Evolutionary conservation across 2,329 filamentous ascomycete species (phyloP).

Genomic region (Tricladium varicosporioides): DNA sequence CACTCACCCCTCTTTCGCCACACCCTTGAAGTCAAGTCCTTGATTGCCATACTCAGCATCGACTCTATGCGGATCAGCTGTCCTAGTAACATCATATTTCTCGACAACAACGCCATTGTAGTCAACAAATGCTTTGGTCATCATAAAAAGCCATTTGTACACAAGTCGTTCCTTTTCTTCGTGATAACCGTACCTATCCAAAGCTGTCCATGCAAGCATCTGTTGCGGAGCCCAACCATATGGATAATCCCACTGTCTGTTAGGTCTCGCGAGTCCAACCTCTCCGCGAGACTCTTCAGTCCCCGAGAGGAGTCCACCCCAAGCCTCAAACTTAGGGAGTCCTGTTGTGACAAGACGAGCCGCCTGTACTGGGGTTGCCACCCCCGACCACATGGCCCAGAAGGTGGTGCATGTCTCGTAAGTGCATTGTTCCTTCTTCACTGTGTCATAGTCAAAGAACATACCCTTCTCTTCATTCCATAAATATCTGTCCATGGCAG

Average conservation of each 20-base stretch:
- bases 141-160: constrained; percentile 98
- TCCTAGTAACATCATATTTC: constrained; percentile 95
- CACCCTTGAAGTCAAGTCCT: constrained; percentile 90
- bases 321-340: constrained; percentile 82
- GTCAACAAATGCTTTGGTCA: constrained; percentile 96
- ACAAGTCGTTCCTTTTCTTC: constrained; percentile 86
- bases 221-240: constrained; percentile 99
- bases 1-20: constrained; percentile 90
- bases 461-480: constrained; percentile 92
- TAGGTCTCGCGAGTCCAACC: constrained; percentile 78
- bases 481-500: constrained; percentile 85
- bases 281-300: constrained; percentile 84
- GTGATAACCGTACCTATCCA: constrained; percentile 87
- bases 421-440: constrained; percentile 71
- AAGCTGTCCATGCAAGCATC: constrained; percentile 93
- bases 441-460: constrained; percentile 97
- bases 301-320: constrained; percentile 84
- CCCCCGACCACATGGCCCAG: constrained; percentile 96
- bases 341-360: constrained; percentile 75
- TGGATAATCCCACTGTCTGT: constrained; percentile 97
- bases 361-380: constrained; percentile 84
- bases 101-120: constrained; percentile 98
- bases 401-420: constrained; percentile 95
- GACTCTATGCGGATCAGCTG: constrained; percentile 87
- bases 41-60: constrained; percentile 98